Base-by-base conservation (phyloP, 2,329 filamentous ascomycete species). In the Penicillium digitatum region DNA sequence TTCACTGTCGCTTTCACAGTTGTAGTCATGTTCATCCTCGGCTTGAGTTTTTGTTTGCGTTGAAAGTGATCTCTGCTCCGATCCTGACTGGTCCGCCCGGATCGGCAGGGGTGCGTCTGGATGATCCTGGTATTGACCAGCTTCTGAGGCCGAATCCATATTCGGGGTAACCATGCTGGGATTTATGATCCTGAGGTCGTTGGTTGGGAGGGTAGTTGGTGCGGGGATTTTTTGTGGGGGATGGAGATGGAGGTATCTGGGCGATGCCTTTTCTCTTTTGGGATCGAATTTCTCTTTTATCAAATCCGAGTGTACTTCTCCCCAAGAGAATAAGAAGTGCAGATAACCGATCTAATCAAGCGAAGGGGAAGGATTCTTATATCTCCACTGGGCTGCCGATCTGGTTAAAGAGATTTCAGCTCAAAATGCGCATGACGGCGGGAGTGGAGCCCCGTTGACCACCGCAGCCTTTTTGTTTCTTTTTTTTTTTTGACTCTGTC, bases 61-160 rank as follows among this genome's bases (percentile, higher is more conserved):
- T 34, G 46, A 40, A 39, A 18, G 20, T 10, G 18, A 48, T 40
- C 35, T 27, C 35, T 20, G 46, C 24, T 38, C n/a, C 12, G 46
- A 31, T 38, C 1, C 32, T 16, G 40, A 24, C 9, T 52, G 34
- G 11, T 38, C 20, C 43, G 18, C 42, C 20, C 40, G 38, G 43
- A 35, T 44, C 18, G 61, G 53, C 32, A 63, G 47, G 37, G 62
- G 61, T 26, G 62, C 59, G 22, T 64, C 62, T 35, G 62, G 56
- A 43, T 62, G 60, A 20, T 62, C 50, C 22, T 45, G 44, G 11
- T 52, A 39, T 20, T 50, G 48, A 24, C 51, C 56, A 18, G 40
- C 4, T 12, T 3, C 18, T 24, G 37, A 26, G 38, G 48, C 48
- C 37, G 48, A 27, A 43, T 50, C 32, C 20, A 27, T 16, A 11